Evolutionary conservation across 257 asterid species (phyloP), one percentile per base, ranked within the genome.

Genomic region (Rubia yunnanensis): DNA sequence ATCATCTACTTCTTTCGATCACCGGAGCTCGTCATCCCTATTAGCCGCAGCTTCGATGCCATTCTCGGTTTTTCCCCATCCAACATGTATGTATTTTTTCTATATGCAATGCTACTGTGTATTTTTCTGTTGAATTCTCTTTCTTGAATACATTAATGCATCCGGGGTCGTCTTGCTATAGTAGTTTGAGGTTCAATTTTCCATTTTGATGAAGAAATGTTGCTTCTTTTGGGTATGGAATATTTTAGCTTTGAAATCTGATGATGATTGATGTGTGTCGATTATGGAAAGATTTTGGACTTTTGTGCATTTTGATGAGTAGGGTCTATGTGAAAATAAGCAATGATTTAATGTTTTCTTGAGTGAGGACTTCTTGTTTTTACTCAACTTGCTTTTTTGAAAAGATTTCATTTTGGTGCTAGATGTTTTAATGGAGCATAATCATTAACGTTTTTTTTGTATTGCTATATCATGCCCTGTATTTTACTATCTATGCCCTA

Each of bases 41-140:
- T 92, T 68, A 86, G 95, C 23, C 88, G 86, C 58, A 87, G 98
- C 81, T 87, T 84, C 54, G 98, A 92, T 50, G 96, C 96, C 1
- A 69, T 9, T 81, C 98, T 35, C 87, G 94, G 17, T 83, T 85
- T 77, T 92, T 87, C 79, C 87, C 58, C 88, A 89, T 52, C 87
- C 95, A 38, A 75, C 86, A 18, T 70, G 96, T 89, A 84, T 79
- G 80, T 50, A 50, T n/a, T 50, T 13, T 53, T n/a, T 77, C 72
- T 18, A 54, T 41, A n/a, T n/a, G n/a, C n/a, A n/a, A n/a, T n/a
- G n/a, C n/a, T n/a, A n/a, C 30, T 62, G 4, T 57, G 22, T 58
- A 17, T 59, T 3, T 58, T 5, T 44, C 20, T 4, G 14, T 52
- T 30, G 15, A 26, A 17, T 22, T 20, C 36, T 66, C 22, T 2